Conservation (phyloP, 805 yeast species). For the Monosporozyma yasuniensis region DNA sequence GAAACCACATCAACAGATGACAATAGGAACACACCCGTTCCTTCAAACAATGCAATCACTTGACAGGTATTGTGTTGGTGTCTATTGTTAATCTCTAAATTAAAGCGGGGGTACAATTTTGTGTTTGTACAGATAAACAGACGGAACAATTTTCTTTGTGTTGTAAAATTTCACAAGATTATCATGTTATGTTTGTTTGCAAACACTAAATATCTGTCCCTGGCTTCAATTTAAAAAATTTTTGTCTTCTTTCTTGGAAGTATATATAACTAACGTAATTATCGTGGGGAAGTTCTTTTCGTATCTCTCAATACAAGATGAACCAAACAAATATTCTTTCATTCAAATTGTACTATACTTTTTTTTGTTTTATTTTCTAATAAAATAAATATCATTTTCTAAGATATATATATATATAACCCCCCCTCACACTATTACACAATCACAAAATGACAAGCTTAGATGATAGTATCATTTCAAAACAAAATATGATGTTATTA, state of each 20-base stretch:
- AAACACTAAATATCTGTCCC: not conserved
- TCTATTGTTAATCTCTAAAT: not conserved
- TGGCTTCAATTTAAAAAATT: too few species aligned
- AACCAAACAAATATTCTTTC: not conserved
- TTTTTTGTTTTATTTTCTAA: too few species aligned
- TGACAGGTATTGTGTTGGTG: not conserved
- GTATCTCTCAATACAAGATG: not conserved
- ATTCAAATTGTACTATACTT: not conserved
- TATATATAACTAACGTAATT: not conserved
- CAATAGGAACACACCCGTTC: not conserved
- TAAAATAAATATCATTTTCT: too few species aligned
- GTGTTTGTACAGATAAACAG: too few species aligned
- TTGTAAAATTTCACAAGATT: too few species aligned
- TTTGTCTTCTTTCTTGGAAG: not conserved
- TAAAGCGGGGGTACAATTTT: too few species aligned
- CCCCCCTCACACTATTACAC: not conserved
- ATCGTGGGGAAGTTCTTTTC: not conserved
- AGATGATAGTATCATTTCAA: slow-evolving; percentile 26
- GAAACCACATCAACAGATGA: not conserved
- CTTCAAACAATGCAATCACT: not conserved
- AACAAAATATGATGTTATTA: slow-evolving; percentile 23
- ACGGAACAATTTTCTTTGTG: too few species aligned
- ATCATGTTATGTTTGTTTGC: not conserved
- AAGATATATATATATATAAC: too few species aligned
- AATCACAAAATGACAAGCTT: slow-evolving; percentile 17